Base-by-base conservation (phyloP, 2,329 filamentous ascomycete species). In the Fusarium decemcellulare region DNA sequence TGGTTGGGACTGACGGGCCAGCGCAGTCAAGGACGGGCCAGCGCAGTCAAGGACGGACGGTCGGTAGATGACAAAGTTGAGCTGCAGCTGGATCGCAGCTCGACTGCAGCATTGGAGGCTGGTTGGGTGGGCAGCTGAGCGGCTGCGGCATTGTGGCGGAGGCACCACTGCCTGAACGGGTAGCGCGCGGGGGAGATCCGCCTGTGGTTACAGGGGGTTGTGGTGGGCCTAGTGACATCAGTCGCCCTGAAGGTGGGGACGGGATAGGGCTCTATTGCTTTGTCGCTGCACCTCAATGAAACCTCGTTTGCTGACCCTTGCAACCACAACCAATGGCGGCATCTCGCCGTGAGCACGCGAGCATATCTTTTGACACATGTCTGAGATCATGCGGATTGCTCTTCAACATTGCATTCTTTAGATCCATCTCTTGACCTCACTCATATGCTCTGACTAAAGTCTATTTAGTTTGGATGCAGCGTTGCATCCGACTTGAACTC, bases 161-260 rank as follows among this genome's bases (percentile, higher is more conserved):
- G 63, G 65, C 39, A 53, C 60, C 55, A 61, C 51, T 44, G 32
- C 36, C 23, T 63, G 52, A 61, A 59, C 47, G 53, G 58, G 59
- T 37, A 67, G 40, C 12, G 62, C 43, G 10, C 53, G 55, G 55
- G 51, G 47, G 11, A 18, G 18, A 16, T 36, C 23, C 39, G 30
- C 39, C 34, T 64, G 42, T 62, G 11, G 42, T 44, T 63, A 40
- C 52, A 65, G 68, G 47, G 60, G 48, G 46, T 18, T 30, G 34
- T 32, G 34, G 18, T n/a, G 36, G 53, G 40, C 56, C 40, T n/a
- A 62, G 68, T 71, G 68, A 71, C 68, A 71, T 71, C 68, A 71
- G 54, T 54, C 16, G 37, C 50, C 56, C 14, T 34, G 40, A 39
- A 57, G 57, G 57, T 61, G 47, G 67, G 63, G 56, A 53, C 48